phyloP scores from a whole-genome alignment of 352 stramenopile species.

The Achlya hypogyna region DNA sequence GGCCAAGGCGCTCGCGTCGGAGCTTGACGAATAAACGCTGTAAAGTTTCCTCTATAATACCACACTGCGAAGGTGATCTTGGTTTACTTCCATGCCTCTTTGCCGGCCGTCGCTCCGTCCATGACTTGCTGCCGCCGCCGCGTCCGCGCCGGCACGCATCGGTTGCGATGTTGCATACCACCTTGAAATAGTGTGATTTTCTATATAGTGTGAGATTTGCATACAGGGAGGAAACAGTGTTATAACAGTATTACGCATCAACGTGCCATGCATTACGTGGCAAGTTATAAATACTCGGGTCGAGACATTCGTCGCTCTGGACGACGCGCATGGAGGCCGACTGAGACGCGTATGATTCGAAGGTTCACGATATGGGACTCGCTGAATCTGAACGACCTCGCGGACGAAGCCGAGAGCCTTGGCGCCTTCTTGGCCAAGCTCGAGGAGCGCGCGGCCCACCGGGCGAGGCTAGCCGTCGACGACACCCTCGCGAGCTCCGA shows the following conservation, averaged over 20 bases:
- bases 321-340: not conserved
- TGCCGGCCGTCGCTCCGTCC: no score
- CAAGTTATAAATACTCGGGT: not conserved
- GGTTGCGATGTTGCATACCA: no score
- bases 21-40: slow-evolving; percentile 43
- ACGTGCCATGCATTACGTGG: not conserved
- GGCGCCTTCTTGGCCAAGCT: not conserved
- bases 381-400: not conserved
- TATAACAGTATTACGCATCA: no score
- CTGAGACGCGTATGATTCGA: not conserved
- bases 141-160: no score
- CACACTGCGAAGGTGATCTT: no score
- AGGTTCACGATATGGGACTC: not conserved
- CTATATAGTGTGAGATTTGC: not conserved
- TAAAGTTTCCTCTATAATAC: not conserved
- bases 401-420: not conserved
- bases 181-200: not conserved
- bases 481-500: not conserved
- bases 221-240: no score
- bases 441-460: not conserved
- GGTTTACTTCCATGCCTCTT: no score
- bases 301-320: not conserved
- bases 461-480: not conserved
- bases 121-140: no score
- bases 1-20: slow-evolving; percentile 74